Evolutionary conservation across 352 stramenopile species (phyloP).

Genomic region (Plasmopara muralis): DNA sequence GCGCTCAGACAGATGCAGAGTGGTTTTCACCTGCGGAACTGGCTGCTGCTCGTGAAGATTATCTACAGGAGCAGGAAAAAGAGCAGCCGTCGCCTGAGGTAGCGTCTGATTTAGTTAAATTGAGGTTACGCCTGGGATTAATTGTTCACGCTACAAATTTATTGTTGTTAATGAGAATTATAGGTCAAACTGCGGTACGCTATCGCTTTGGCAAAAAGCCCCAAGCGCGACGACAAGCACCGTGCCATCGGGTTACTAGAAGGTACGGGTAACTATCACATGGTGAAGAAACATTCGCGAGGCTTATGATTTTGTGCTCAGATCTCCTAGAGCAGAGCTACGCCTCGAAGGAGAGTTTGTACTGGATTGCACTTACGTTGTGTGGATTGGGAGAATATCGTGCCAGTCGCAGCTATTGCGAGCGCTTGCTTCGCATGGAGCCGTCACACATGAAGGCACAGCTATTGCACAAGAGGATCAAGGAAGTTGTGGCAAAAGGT

Average conservation of each 20-base stretch:
- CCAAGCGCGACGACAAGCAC: slow-evolving; percentile 75
- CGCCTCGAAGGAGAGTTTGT: slow-evolving; percentile 59
- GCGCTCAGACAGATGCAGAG: slow-evolving; percentile 31
- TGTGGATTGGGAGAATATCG: slow-evolving; percentile 67
- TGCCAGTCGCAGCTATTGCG: slow-evolving; percentile 59
- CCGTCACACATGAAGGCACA: slow-evolving; percentile 63
- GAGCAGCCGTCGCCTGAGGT: slow-evolving; percentile 59
- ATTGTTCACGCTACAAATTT: too few species aligned
- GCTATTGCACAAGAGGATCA: slow-evolving; percentile 70
- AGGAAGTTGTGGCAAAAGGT: slow-evolving; percentile 60
- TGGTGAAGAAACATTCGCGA: neutral
- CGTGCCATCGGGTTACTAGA: slow-evolving; percentile 62
- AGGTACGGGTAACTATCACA: slow-evolving; percentile 23
- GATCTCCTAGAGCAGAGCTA: slow-evolving; percentile 54
- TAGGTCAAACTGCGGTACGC: slow-evolving; percentile 72
- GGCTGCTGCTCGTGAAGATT: slow-evolving; percentile 61
- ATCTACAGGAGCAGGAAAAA: slow-evolving; percentile 73
- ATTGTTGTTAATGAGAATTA: neutral
- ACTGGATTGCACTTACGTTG: slow-evolving; percentile 69
- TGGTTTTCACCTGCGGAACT: slow-evolving; percentile 75
- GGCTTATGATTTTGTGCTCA: slow-evolving; percentile 15
- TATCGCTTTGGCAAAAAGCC: slow-evolving; percentile 65
- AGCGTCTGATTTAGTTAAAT: slow-evolving; percentile 8
- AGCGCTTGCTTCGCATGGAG: slow-evolving; percentile 69
- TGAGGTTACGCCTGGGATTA: neutral